These are phyloP conservation scores for Barnettozyma populi DNA, from an alignment of 805 yeast genomes.

Conservation along the genomic window DNA sequence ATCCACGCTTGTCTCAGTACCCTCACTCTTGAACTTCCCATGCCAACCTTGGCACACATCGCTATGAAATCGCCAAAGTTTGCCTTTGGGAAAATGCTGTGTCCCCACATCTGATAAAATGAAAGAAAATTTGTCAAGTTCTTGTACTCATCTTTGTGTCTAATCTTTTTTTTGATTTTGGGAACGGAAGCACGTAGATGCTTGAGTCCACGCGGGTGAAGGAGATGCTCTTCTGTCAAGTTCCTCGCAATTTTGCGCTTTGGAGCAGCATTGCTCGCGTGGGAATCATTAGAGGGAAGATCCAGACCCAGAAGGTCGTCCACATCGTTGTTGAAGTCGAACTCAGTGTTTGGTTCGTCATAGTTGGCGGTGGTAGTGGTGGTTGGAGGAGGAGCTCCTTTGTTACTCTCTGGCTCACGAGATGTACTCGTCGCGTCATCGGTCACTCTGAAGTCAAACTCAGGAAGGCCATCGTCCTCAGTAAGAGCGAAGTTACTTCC, in stretches of 20 bases:
- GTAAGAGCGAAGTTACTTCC: background rate
- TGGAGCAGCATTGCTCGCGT: background rate
- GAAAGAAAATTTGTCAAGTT: constrained; percentile 46
- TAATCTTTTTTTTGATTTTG: constrained; percentile 20
- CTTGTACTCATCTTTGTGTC: constrained; percentile 39
- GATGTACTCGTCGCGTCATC: background rate
- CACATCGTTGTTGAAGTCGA: constrained; percentile 1
- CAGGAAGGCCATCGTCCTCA: background rate
- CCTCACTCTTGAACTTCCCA: constrained; percentile 34
- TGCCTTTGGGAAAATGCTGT: constrained; percentile 72
- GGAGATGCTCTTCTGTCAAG: constrained; percentile 46
- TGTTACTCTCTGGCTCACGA: background rate
- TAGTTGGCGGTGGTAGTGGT: background rate
- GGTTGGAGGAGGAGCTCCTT: background rate
- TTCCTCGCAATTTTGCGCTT: constrained; percentile 19
- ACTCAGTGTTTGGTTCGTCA: background rate
- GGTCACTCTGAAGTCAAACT: background rate
- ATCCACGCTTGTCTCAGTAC: constrained; percentile 36
- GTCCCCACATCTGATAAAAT: constrained; percentile 72
- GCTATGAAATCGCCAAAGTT: constrained; percentile 64
- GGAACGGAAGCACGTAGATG: constrained; percentile 33
- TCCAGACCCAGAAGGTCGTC: constrained; percentile 12
- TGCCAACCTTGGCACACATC: constrained; percentile 46
- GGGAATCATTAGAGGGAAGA: background rate
- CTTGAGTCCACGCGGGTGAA: constrained; percentile 53